Conservation (phyloP, 129 eudicot genomes). For the Scalesia atractyloides region DNA sequence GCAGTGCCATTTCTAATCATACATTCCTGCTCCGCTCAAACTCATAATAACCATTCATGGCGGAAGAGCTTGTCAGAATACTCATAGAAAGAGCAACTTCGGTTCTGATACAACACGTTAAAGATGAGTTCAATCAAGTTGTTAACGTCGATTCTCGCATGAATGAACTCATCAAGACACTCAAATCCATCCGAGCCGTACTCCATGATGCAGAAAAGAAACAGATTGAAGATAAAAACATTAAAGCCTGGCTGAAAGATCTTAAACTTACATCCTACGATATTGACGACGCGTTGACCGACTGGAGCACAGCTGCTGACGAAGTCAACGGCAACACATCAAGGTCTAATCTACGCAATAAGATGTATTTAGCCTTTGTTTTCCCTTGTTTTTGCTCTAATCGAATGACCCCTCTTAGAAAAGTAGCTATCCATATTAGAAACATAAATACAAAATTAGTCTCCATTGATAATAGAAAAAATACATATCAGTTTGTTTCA, state of each 20-base stretch:
- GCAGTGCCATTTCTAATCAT: background rate
- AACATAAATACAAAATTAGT: background rate
- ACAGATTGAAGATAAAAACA: background rate
- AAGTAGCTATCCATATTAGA: slow-evolving; percentile 6
- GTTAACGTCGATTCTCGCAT: background rate
- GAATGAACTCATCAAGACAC: background rate
- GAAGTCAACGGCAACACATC: slow-evolving; percentile 26
- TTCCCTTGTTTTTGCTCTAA: background rate
- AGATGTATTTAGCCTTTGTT: background rate
- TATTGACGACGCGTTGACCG: slow-evolving; percentile 19
- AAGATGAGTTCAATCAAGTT: background rate
- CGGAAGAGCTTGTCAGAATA: background rate
- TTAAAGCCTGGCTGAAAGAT: background rate
- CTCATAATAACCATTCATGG: background rate
- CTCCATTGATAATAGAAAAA: background rate
- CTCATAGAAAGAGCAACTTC: background rate
- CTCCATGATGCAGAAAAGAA: slow-evolving; percentile 6
- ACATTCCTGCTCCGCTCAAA: background rate
- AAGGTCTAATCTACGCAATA: slow-evolving; percentile 11
- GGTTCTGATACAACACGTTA: background rate
- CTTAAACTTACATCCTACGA: slow-evolving; percentile 9
- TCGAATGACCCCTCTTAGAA: background rate
- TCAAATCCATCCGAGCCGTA: background rate
- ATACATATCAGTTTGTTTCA: background rate
- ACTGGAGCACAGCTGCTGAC: background rate